Base-by-base conservation (phyloP, 2,329 filamentous ascomycete genomes). In the Leptographium flavum region DNA sequence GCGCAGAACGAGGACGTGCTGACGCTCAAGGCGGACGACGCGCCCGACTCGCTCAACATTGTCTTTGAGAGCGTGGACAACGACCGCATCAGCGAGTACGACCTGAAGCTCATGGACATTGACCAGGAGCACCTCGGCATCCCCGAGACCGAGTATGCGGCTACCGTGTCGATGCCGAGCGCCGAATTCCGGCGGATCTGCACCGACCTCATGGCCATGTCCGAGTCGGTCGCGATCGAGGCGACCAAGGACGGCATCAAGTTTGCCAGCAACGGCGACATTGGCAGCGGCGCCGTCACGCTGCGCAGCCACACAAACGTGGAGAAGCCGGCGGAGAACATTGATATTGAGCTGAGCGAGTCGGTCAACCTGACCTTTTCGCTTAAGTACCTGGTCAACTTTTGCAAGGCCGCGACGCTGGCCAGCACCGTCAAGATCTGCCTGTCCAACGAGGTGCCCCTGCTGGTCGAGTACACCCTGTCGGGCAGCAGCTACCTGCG, bases 31-130 rank as follows among this genome's bases (percentile, higher is more conserved):
- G 92, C 92, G 14, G 90, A 96, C 63, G 93, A 98, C 64, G 82
- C 87, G 33, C 92, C 92, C 40, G 92, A 98, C 66, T 86, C 88
- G 41, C 80, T 98, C 57, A 96, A 94, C 73, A 72, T 98, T 53
- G 76, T 88, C 56, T 98, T 98, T 61, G 93, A 98, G 79, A 94
- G 80, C 71, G 71, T 76, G 54, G 79, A 83, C 60, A 84, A 78
- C 58, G 92, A 98, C 66, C 77, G 92, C 54, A 77, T 98, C 61
- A 94, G 86, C 76, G 93, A 98, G 73, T 98, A 98, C 65, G 92
- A 98, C 66, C 84, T 98, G 67, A 98, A 98, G 76, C 80, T 98
- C 63, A 98, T 98, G 92, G 92, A 98, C 64, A 98, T 98, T 64
- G 92, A 98, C 68, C 93, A 98, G 71, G 92, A 98, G 74, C 92